Conservation (phyloP, 352 stramenopile species). For the Phytophthora parvispora region DNA sequence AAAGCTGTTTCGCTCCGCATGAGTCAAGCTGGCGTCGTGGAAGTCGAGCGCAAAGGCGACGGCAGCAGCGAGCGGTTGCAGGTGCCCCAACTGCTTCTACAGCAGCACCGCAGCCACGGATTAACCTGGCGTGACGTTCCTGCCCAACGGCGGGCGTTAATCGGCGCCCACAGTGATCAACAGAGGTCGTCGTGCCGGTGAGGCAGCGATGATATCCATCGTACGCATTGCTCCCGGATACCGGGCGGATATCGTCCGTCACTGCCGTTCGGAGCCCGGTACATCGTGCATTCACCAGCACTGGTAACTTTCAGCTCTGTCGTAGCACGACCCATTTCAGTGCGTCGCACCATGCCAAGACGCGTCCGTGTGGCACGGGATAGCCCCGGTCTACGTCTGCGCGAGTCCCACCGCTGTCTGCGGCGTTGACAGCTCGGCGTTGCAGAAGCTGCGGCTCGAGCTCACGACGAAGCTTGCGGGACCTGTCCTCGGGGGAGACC, state of each 20-base stretch:
- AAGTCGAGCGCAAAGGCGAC: neutral
- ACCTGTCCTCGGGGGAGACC: slow-evolving; percentile 3
- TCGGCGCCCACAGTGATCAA: slow-evolving; percentile 9
- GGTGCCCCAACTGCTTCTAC: slow-evolving; percentile 27
- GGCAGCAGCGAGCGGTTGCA: neutral
- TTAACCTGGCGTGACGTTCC: slow-evolving; percentile 11
- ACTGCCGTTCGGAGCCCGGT: neutral
- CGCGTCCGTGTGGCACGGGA: slow-evolving; percentile 5
- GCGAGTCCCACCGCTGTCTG: slow-evolving; percentile 14
- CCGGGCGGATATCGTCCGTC: neutral
- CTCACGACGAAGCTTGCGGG: slow-evolving; percentile 20
- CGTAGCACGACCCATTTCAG: slow-evolving; percentile 15
- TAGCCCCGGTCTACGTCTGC: slow-evolving; percentile 20
- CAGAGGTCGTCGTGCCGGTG: neutral
- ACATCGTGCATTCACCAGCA: no score
- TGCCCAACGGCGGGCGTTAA: slow-evolving; percentile 10
- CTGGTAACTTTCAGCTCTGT: no score
- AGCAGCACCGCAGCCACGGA: slow-evolving; percentile 6
- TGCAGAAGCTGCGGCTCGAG: slow-evolving; percentile 8
- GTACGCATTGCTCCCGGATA: neutral
- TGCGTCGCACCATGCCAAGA: slow-evolving; percentile 8
- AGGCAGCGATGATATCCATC: neutral
- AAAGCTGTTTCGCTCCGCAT: slow-evolving; percentile 10
- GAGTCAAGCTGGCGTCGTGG: slow-evolving; percentile 4
- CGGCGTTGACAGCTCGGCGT: slow-evolving; percentile 3